A percentile compares a stretch with the other conserved stretches of the same genome.
Evolutionary conservation across 2,329 filamentous ascomycete genomes (phyloP).

Genomic region (Colletotrichum siamense): DNA sequence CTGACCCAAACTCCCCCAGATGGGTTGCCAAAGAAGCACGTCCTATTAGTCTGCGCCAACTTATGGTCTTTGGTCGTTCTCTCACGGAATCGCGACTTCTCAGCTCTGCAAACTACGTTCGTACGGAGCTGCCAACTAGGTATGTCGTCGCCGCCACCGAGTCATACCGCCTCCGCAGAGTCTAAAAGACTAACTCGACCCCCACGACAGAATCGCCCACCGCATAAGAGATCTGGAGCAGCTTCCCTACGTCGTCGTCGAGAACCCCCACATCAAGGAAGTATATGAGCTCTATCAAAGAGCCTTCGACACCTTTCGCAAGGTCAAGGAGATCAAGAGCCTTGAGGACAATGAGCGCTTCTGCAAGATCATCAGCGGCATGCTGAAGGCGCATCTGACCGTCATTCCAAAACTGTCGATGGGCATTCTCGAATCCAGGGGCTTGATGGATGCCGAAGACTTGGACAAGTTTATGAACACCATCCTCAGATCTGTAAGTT

Average conservation of each 20-base stretch:
- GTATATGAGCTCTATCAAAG: constrained; percentile 97
- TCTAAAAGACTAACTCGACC: neutral
- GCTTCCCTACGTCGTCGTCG: constrained; percentile 92
- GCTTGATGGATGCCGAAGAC: constrained; percentile 78
- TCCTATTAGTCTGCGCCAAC: constrained; percentile 93
- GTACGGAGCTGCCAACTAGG: constrained; percentile 90
- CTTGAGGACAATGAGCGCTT: constrained; percentile 89
- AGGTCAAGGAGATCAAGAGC: constrained; percentile 81
- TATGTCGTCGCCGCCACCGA: constrained; percentile 38
- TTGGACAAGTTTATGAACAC: constrained; percentile 97
- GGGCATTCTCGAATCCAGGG: constrained; percentile 90
- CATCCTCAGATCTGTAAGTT: constrained; percentile 80
- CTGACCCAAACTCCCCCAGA: constrained; percentile 50
- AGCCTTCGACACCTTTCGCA: constrained; percentile 91
- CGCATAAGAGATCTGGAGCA: constrained; percentile 97
- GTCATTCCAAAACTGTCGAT: constrained; percentile 95
- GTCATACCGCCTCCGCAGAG: neutral
- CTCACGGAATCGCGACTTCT: constrained; percentile 88
- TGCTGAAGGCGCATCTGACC: constrained; percentile 84
- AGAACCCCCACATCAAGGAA: constrained; percentile 91
- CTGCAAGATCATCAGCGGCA: constrained; percentile 80
- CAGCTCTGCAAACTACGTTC: constrained; percentile 96
- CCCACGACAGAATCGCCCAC: constrained; percentile 75
- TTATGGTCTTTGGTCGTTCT: constrained; percentile 96
- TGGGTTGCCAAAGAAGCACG: constrained; percentile 93